Conservation (phyloP, 2,329 filamentous ascomycete genomes). For the Talaromyces sp. region DNA sequence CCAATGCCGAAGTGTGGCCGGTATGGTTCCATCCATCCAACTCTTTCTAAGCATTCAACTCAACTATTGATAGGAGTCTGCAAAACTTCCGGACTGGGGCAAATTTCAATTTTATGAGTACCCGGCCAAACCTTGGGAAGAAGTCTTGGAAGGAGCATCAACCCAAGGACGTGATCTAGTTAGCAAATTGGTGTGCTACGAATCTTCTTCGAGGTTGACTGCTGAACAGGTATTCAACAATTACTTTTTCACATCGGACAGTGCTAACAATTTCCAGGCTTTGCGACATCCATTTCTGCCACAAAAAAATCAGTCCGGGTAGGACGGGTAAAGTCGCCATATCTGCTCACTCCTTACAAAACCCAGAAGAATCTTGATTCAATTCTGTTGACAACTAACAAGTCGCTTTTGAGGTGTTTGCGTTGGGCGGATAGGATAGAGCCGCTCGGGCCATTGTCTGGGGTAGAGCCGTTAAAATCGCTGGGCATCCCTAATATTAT, state of each 20-base stretch:
- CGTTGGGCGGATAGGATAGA: no score
- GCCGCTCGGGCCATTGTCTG: not conserved
- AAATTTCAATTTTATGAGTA: conserved; percentile 79
- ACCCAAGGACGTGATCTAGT: conserved; percentile 63
- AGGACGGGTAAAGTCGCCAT: not conserved
- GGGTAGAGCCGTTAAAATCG: not conserved
- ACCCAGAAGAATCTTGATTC: no score
- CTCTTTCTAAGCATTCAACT: conserved; percentile 6
- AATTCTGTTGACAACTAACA: no score
- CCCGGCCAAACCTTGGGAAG: conserved; percentile 63
- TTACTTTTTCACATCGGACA: not conserved
- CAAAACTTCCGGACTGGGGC: conserved; percentile 76
- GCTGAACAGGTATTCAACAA: conserved; percentile 57
- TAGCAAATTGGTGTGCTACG: conserved; percentile 65
- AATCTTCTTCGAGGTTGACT: conserved; percentile 63
- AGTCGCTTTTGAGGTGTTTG: no score
- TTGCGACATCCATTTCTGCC: conserved; percentile 40
- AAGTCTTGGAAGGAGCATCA: conserved; percentile 62
- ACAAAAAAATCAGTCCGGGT: not conserved
- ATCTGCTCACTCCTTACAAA: no score
- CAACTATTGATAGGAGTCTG: conserved; percentile 30
- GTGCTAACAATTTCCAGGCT: conserved; percentile 27
- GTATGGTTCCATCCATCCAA: conserved; percentile 44
- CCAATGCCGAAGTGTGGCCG: conserved; percentile 76
- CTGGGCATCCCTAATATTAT: not conserved